phyloP scores from a whole-genome alignment of 139 green algal genomes.

The Coelastrella sp. region DNA sequence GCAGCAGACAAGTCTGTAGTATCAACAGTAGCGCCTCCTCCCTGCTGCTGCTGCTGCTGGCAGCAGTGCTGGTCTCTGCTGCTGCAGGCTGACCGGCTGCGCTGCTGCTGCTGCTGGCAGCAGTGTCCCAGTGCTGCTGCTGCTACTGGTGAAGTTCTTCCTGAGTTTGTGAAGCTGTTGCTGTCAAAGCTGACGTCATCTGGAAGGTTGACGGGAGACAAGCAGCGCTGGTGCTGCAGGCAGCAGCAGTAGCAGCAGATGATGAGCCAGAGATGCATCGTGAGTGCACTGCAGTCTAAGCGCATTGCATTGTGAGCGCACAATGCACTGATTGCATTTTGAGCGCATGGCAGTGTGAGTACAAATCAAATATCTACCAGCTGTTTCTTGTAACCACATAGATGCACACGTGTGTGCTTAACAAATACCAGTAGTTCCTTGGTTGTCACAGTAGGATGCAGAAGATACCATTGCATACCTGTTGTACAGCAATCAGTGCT shows the following conservation, averaged over 20 bases:
- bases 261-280: background rate
- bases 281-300: too few relatives aligned
- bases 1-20: too few relatives aligned
- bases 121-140: background rate
- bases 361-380: too few relatives aligned
- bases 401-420: too few relatives aligned
- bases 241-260: background rate
- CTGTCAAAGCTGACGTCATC: background rate
- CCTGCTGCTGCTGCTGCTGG: background rate
- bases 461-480: background rate
- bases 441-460: too few relatives aligned
- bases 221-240: background rate
- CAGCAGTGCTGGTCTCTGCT: background rate
- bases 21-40: too few relatives aligned
- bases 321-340: too few relatives aligned
- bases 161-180: background rate
- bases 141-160: background rate
- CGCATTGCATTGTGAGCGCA: too few relatives aligned
- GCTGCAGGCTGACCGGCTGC: background rate
- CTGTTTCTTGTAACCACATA: too few relatives aligned
- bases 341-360: too few relatives aligned
- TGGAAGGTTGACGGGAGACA: background rate
- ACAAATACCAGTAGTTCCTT: too few relatives aligned
- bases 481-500: background rate
- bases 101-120: background rate